Conservation (phyloP, 805 yeast genomes). For the Lipomyces starkeyi region DNA sequence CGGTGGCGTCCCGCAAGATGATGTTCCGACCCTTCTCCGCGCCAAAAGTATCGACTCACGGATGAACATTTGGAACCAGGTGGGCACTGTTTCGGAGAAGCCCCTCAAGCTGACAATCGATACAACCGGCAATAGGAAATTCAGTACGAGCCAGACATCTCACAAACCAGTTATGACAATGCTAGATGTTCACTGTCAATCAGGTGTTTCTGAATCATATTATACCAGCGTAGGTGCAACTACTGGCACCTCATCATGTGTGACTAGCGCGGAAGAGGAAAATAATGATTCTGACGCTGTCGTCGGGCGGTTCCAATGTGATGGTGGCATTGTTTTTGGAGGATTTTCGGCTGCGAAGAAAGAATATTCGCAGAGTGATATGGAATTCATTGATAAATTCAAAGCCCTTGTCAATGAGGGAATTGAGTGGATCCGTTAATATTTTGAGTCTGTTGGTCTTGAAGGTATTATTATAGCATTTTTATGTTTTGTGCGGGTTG, state of each 20-base stretch:
- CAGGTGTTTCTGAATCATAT: neutral
- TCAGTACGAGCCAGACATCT: neutral
- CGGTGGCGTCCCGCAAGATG: neutral
- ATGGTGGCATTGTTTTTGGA: conserved; percentile 8
- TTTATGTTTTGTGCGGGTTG: neutral
- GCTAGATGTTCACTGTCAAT: neutral
- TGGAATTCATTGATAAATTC: conserved; percentile 4
- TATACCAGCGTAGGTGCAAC: conserved; percentile 11
- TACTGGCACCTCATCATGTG: conserved; percentile 7
- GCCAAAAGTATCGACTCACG: neutral
- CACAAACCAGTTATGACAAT: neutral
- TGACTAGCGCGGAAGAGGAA: conserved; percentile 1
- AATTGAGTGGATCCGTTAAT: conserved; percentile 8
- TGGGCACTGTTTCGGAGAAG: neutral
- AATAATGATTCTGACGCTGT: neutral
- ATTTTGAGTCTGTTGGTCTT: neutral
- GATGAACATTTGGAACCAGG: neutral
- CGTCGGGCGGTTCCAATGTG: neutral
- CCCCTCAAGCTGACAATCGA: neutral
- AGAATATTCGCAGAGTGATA: conserved; percentile 2
- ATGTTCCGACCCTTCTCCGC: neutral
- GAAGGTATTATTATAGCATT: neutral
- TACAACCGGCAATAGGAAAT: neutral
- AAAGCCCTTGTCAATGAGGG: neutral
- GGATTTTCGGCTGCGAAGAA: conserved; percentile 5